Evolutionary conservation across 768 basidiomycete genomes (phyloP), one percentile per base, ranked within the genome.

Genomic region (Neoboletus subvelutipes): DNA sequence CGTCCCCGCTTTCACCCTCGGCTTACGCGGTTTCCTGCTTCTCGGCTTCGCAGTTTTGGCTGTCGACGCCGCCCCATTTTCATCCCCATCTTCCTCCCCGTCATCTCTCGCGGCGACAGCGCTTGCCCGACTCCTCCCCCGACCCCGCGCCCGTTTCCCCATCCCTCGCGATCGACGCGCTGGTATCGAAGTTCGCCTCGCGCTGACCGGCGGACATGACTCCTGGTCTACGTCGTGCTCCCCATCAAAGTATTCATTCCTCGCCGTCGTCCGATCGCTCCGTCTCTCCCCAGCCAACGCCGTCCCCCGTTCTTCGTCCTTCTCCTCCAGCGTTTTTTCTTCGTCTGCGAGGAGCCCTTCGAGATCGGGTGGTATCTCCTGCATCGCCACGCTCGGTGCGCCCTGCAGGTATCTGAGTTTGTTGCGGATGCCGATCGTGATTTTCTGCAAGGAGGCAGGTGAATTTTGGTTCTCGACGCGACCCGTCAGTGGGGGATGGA

Each of bases 371-470:
- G 97, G 96, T 28, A 98, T 92, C 73, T 98, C 94, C 66, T 94
- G 91, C 91, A 98, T 90, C 62, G 86, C 86, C 11, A 98, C 92
- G 68, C 92, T 94, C n/a, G 96, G 96, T 41, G 96, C 97, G 33
- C 95, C 94, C 58, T 94, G 89, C 15, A 98, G 77, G 71, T 94
- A 98, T 31, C 96, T 80, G 43, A 99, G 76, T 71, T 96, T 94
- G 65, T 88, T 93, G 28, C 88, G 83, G 45, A 95, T 87, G 58
- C 80, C 86, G 56, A 90, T 79, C n/a, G 90, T 86, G 62, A 98
- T 95, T 45, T 87, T 84, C 68, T 97, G 93, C 31, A 99, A 74
- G 3, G 86, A 87, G 4, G 86, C 83, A 0, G 87, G 76, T 0
- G 92, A 86, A 68, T 99, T 99, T 67, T 90, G 86, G 72, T 99